Evolutionary conservation across 1,284 basidiomycete species (phyloP).

Genomic region (Malassezia sympodialis): DNA sequence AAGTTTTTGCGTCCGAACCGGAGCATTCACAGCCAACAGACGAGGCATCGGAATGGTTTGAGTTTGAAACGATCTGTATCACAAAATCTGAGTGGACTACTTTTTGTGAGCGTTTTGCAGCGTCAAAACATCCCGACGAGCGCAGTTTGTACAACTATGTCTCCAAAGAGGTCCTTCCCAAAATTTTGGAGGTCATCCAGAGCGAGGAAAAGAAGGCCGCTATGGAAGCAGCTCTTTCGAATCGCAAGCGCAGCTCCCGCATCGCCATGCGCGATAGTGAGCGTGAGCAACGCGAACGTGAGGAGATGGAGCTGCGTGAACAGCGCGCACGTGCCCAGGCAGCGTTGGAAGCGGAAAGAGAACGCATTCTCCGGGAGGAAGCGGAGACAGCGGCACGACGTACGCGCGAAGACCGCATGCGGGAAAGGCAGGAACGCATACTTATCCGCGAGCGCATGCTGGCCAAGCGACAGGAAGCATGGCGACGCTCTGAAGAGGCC

Average conservation of each 20-base stretch:
- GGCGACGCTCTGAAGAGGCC: not conserved
- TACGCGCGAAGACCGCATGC: conserved; percentile 48
- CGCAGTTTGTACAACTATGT: conserved; percentile 64
- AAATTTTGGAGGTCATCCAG: conserved; percentile 54
- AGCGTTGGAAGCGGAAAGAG: conserved; percentile 52
- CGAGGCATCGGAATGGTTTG: conserved; percentile 39
- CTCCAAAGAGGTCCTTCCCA: conserved; percentile 59
- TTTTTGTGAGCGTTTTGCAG: conserved; percentile 62
- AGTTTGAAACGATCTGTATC: conserved; percentile 57
- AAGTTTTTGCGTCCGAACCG: conserved; percentile 24
- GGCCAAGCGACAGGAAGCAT: conserved; percentile 20
- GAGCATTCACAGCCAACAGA: conserved; percentile 40
- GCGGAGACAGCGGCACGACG: conserved; percentile 50
- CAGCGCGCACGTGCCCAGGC: conserved; percentile 50
- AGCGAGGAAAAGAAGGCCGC: conserved; percentile 52
- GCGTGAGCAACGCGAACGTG: conserved; percentile 54
- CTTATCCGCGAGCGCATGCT: conserved; percentile 46
- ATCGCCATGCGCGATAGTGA: conserved; percentile 57
- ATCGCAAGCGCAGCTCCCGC: conserved; percentile 72
- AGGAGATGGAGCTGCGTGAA: conserved; percentile 48
- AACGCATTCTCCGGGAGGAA: conserved; percentile 54
- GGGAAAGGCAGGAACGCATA: conserved; percentile 50
- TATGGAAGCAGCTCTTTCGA: conserved; percentile 58
- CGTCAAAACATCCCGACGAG: conserved; percentile 66
- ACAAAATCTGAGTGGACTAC: conserved; percentile 59